Percentiles rank a stretch among this genome's conserved stretches.
Conservation (phyloP, 352 stramenopile genomes). For the Pythium sukuiense region DNA sequence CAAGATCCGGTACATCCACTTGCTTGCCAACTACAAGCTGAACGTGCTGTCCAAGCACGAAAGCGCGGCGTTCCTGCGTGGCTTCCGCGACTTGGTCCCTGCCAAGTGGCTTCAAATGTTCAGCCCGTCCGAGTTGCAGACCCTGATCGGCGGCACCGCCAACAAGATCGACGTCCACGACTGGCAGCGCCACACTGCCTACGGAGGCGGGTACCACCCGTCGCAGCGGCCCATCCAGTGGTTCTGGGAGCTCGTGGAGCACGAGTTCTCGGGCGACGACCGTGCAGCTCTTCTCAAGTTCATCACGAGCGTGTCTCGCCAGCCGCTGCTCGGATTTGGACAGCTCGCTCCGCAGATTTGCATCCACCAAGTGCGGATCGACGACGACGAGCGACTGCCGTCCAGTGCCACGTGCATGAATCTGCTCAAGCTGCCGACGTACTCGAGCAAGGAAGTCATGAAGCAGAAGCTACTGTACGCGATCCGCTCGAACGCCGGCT, state of each 20-base stretch:
- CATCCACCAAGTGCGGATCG: slow-evolving; percentile 85
- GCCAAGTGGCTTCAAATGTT: slow-evolving; percentile 83
- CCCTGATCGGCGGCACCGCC: slow-evolving; percentile 89
- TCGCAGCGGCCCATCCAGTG: slow-evolving; percentile 67
- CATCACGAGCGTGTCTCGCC: slow-evolving; percentile 92
- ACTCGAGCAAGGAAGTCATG: slow-evolving; percentile 94
- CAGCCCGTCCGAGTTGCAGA: slow-evolving; percentile 92
- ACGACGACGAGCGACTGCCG: slow-evolving; percentile 67
- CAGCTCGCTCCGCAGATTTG: slow-evolving; percentile 94
- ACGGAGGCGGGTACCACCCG: slow-evolving; percentile 95
- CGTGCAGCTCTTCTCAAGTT: slow-evolving; percentile 94
- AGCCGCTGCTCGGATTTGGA: slow-evolving; percentile 94
- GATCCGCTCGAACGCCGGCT: slow-evolving; percentile 95
- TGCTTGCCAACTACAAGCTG: slow-evolving; percentile 96
- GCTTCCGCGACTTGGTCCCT: slow-evolving; percentile 77
- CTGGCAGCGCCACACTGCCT: slow-evolving; percentile 90
- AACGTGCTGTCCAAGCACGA: slow-evolving; percentile 82
- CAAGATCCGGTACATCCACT: slow-evolving; percentile 95
- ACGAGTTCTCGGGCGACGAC: slow-evolving; percentile 83
- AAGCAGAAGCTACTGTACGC: slow-evolving; percentile 94
- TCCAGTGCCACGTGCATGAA: slow-evolving; percentile 97
- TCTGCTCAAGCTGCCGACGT: slow-evolving; percentile 96
- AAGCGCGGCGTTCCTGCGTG: slow-evolving; percentile 62
- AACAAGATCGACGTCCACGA: slow-evolving; percentile 95
- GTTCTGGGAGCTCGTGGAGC: slow-evolving; percentile 76